A percentile compares a stretch with the other conserved stretches of the same genome.
phyloP scores from a whole-genome alignment of 306 rosid species.

The Glycine latifolia region DNA sequence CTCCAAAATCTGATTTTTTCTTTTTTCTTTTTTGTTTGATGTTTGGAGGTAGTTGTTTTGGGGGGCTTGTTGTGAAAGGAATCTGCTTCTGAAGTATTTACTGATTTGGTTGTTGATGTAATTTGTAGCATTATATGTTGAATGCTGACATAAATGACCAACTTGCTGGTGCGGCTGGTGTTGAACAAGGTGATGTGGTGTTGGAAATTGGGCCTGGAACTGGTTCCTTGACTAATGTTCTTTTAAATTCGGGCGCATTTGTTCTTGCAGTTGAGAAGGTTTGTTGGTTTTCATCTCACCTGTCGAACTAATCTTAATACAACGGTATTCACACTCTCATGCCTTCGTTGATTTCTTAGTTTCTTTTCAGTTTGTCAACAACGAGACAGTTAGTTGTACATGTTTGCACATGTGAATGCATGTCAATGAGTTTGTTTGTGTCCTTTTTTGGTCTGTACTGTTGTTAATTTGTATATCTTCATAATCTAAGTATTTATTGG shows the following conservation, averaged over 20 bases:
- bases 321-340: not conserved
- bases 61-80: slow-evolving; percentile 7
- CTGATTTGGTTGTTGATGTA: not conserved
- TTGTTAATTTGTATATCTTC: not conserved
- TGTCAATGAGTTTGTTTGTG: slow-evolving; percentile 25
- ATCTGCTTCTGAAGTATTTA: slow-evolving; percentile 13
- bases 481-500: not conserved
- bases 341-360: slow-evolving; percentile 26
- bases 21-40: not conserved
- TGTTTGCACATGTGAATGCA: not conserved
- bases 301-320: not conserved
- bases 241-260: slow-evolving; percentile 69
- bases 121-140: slow-evolving; percentile 89
- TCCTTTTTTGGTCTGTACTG: not conserved
- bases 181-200: slow-evolving; percentile 76
- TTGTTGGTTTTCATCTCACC: slow-evolving; percentile 32
- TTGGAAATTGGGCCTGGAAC: slow-evolving; percentile 97
- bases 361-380: slow-evolving; percentile 30
- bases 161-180: slow-evolving; percentile 68
- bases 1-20: not conserved
- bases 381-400: slow-evolving; percentile 5
- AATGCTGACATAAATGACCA: slow-evolving; percentile 75
- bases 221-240: slow-evolving; percentile 86
- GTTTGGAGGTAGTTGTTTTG: not conserved
- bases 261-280: slow-evolving; percentile 96